phyloP scores from a whole-genome alignment of 306 rosid species.

The Cucurbita ficifolia region DNA sequence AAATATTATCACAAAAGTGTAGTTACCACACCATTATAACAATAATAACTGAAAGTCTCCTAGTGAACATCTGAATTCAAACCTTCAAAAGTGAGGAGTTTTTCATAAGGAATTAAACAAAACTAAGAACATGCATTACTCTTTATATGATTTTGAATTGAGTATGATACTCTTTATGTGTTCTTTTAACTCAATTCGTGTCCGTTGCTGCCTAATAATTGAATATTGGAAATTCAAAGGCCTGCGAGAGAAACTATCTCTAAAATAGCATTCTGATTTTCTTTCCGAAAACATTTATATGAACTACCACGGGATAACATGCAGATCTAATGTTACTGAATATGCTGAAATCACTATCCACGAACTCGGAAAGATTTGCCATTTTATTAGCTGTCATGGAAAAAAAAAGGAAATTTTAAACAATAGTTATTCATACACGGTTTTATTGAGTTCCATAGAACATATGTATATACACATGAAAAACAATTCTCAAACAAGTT shows the following conservation, averaged over 20 bases:
- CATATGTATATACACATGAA: background rate
- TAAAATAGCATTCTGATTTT: too few species aligned
- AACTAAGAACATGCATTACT: background rate
- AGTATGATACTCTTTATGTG: background rate
- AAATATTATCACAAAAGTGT: constrained; percentile 8
- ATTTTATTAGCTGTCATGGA: background rate
- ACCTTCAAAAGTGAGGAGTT: background rate
- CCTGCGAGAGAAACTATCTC: too few species aligned
- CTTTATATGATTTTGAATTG: background rate
- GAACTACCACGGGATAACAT: background rate
- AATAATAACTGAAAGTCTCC: background rate
- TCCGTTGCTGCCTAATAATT: background rate
- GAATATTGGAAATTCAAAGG: too few species aligned
- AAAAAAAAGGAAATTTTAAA: background rate
- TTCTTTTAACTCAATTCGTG: background rate
- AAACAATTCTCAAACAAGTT: background rate
- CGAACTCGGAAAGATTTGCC: background rate
- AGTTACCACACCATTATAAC: background rate
- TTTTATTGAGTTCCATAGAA: background rate
- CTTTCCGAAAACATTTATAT: background rate
- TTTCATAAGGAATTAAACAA: background rate
- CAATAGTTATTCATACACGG: background rate
- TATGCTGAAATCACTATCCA: background rate
- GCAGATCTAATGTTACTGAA: background rate
- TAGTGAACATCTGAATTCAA: background rate